Base-by-base conservation (phyloP, 352 stramenopile species). In the Phytophthora rubi region DNA sequence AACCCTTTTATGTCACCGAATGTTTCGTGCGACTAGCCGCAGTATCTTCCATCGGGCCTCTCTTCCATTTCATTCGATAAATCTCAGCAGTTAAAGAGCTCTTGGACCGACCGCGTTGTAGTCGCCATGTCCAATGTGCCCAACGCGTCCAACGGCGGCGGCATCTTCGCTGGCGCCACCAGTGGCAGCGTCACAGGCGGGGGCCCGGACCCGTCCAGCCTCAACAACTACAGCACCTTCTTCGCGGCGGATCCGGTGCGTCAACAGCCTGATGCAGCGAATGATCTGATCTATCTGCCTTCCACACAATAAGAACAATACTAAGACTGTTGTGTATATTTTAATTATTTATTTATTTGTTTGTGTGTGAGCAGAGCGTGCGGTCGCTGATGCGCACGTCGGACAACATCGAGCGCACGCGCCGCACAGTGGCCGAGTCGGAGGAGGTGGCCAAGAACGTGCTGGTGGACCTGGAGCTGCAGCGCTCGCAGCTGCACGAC, bases 151-250 rank as follows among this genome's bases (percentile, higher is more conserved):
- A 26, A 13, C 35, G 35, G 49, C 4, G 58, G 64, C 9, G 76
- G 74, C 15, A 77, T 77, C 58, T 79, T 75, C 30, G 68, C 69
- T 3, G 60, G 55, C 2, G 65, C 70, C n/a, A 78, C 74, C 33
- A 67, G 53, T 18, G 52, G 51, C 8, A 59, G 65, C 62, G 74
- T 80, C 48, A 77, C 66, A 21, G 53, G 65, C 47, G 73, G 69
- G 53, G 73, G 77, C 42, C 60, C 70, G 3, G 68, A 80, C 21
- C 54, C 55, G 5, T 66, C 68, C 51, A 72, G 53, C 42, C 60
- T 82, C 47, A 88, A 84, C 71, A 91, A 90, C 71, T 93, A 93
- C 80, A 90, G 79, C 73, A 93, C 85, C 12, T 93, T 93, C 62
- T 73, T 86, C 58, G 64, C 68, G 3, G 65, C 61, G 13, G 85